Base-by-base conservation (phyloP, 805 yeast species). In the Saturnispora serradocipensis region DNA sequence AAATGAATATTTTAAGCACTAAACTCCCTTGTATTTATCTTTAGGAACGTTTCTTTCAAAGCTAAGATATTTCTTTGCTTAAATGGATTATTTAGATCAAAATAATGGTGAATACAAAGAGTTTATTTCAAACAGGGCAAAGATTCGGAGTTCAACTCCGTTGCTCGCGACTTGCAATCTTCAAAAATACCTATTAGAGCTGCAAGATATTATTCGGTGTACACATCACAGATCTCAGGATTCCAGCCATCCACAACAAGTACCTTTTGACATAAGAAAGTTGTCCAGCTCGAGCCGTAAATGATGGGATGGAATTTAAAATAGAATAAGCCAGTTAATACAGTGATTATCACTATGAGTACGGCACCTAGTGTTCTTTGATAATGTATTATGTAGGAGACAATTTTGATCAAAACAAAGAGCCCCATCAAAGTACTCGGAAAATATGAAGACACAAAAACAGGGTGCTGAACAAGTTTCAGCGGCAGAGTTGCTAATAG, bases 401-500 rank as follows among this genome's bases (percentile, higher is more conserved):
- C 58, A 27, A 67, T 66, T 50, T 77, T 78, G 20, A 76, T 70
- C 6, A 71, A 52, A 24, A 73, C 58, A 51, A 80, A 60, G 4
- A 79, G 64, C 3, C 75, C 72, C 59, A 80, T 76, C 56, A 72
- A 77, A 32, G 78, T 61, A 10, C 82, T 67, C 24, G 79, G 76
- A 45, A 76, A 61, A 62, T 80, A 81, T 57, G 73, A 73, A 49
- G 72, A 76, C 5, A 73, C 58, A 53, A 72, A 72, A 53, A 72
- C 50, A 46, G 72, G 73, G 51, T 74, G 60, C 13, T 65, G 51
- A 64, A 71, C 62, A 52, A 62, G 50, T 42, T 76, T 70, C 54
- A 76, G 81, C 18, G 93, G 91, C 42, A 75, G 56, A 55, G 72
- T 77, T 58, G 83, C 82, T 22, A 81, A 30, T 1, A 72, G 54